A percentile compares a stretch with the other conserved stretches of the same genome.
These are phyloP conservation scores for Lichtheimia ornata DNA, from an alignment of 371 early-diverging fungal species.

Conservation along the genomic window DNA sequence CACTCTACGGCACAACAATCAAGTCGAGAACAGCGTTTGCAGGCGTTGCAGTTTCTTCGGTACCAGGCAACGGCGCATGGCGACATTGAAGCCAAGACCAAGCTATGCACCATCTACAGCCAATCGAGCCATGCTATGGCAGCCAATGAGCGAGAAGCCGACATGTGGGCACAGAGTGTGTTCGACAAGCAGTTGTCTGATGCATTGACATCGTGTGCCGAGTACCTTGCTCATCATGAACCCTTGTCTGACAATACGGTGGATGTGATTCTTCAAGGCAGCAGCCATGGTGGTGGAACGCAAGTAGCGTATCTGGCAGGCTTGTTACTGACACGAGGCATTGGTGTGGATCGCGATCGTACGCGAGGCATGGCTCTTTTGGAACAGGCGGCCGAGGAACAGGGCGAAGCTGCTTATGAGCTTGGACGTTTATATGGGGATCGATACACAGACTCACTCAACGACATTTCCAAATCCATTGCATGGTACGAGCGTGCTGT, in stretches of 20 bases:
- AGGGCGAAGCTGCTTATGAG: constrained; percentile 44
- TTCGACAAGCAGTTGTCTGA: constrained; percentile 42
- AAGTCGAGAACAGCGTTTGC: neutral
- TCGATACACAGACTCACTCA: constrained; percentile 35
- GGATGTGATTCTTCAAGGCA: constrained; percentile 12
- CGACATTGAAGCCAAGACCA: constrained; percentile 46
- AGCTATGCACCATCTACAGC: constrained; percentile 35
- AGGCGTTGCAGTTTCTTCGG: constrained; percentile 36
- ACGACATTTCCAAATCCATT: constrained; percentile 28
- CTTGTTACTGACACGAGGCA: constrained; percentile 34
- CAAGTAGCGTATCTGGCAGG: constrained; percentile 35
- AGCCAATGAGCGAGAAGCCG: constrained; percentile 27
- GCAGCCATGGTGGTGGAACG: constrained; percentile 2
- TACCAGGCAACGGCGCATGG: constrained; percentile 24
- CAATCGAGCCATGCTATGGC: constrained; percentile 7
- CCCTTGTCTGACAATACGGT: constrained; percentile 10
- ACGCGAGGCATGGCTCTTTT: constrained; percentile 24
- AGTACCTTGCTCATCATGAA: constrained; percentile 12
- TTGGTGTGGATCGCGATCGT: constrained; percentile 30
- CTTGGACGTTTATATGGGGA: constrained; percentile 46
- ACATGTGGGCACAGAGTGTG: constrained; percentile 45
- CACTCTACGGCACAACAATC: constrained; percentile 18
- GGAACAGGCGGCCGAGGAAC: constrained; percentile 28
- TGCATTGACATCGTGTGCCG: constrained; percentile 24
- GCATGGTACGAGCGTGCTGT: constrained; percentile 41